A percentile compares a stretch with the other conserved stretches of the same genome.
phyloP scores from a whole-genome alignment of 305 asterid species.

The Fraxinus paxiana region DNA sequence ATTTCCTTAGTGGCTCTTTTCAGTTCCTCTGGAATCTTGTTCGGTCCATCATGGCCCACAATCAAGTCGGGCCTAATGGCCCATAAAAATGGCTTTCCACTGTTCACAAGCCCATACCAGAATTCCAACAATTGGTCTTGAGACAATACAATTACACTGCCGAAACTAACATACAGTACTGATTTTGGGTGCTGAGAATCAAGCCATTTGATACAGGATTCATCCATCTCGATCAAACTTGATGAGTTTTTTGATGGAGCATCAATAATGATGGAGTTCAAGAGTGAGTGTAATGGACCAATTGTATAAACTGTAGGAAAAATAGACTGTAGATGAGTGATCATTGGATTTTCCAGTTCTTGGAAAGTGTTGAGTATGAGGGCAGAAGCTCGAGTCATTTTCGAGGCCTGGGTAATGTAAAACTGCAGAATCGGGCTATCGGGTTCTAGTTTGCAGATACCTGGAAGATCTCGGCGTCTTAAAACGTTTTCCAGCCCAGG shows the following conservation, averaged over 20 bases:
- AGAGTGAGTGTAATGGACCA: constrained; percentile 34
- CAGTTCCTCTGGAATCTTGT: constrained; percentile 25
- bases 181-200: constrained; percentile 33
- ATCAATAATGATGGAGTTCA: neutral
- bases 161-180: constrained; percentile 41
- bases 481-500: constrained; percentile 35
- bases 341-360: constrained; percentile 31
- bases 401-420: constrained; percentile 26
- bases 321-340: constrained; percentile 33
- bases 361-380: constrained; percentile 44
- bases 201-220: constrained; percentile 38
- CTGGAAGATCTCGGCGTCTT: constrained; percentile 42
- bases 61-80: constrained; percentile 33
- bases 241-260: constrained; percentile 12
- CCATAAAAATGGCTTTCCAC: constrained; percentile 36
- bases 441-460: constrained; percentile 24
- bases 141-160: constrained; percentile 25
- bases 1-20: neutral
- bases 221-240: constrained; percentile 26
- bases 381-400: constrained; percentile 37
- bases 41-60: constrained; percentile 13
- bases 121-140: constrained; percentile 31
- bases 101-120: constrained; percentile 38
- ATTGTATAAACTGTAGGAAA: constrained; percentile 39
- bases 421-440: constrained; percentile 21